Base-by-base conservation (phyloP, 495 filamentous ascomycete genomes). In the Daldinia decipiens region DNA sequence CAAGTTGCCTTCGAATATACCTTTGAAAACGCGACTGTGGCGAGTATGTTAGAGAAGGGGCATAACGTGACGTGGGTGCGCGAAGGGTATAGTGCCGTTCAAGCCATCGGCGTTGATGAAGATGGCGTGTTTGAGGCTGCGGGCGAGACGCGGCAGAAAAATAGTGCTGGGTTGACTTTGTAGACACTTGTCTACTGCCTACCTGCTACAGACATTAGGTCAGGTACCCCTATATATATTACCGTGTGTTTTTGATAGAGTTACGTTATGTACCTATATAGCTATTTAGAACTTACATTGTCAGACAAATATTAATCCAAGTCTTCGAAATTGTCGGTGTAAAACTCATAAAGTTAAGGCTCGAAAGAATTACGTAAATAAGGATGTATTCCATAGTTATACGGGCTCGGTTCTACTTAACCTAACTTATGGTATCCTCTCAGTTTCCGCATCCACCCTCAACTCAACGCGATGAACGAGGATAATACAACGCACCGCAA, bases 61-160 rank as follows among this genome's bases (percentile, higher is more conserved):
- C 90, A 93, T 75, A 93, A 93, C 73, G 87, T 93, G 9, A 89
- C 87, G 0, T 93, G 88, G 87, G 79, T 92, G 55, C 85, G 83
- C 1, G 82, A 85, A 26, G 86, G 86, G 1, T 75, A 76, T 76
- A 92, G 88, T 65, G 82, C 87, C 2, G 92, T 89, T 4, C 92
- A 96, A 74, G 87, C 84, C 0, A 81, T 96, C 62, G 82, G 86
- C 7, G 71, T 86, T 26, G 65, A 88, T 61, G 73, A 71, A 6
- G 90, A 92, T 81, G 78, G 78, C 8, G 40, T 50, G 5, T 79
- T 81, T 31, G 71, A 78, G 65, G 79, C 79, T 0, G 74, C 69
- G 0, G 63, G 88, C 5, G 91, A 94, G 76, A 91, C 89, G 19
- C 84, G 92, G 68, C 92, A 94, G 82, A 63, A 75, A 38, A 85